Percentiles rank a stretch among this genome's conserved stretches.
Conservation (phyloP, 2,329 filamentous ascomycete genomes). For the Aspergillus ibericus region DNA sequence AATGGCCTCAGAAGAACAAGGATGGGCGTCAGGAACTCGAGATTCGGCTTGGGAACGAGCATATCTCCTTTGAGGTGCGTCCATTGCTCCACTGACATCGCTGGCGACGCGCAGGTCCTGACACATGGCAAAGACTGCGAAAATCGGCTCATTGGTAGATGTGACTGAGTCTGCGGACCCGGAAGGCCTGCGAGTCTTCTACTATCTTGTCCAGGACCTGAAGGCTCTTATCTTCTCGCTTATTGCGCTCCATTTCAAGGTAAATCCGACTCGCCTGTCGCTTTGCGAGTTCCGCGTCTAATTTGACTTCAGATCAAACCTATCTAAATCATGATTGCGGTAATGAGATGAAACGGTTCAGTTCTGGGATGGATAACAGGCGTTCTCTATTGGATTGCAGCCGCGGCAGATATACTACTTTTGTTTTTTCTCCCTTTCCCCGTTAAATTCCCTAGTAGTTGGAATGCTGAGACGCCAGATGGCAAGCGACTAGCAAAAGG, state of each 20-base stretch:
- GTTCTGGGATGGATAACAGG: conserved; percentile 5
- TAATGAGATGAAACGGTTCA: not conserved
- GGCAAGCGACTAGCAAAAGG: not conserved
- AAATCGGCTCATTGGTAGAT: conserved; percentile 95
- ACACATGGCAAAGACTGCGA: conserved; percentile 70
- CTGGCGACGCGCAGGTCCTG: not conserved
- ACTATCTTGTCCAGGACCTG: conserved; percentile 95
- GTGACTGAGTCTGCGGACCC: conserved; percentile 95
- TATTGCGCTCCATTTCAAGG: conserved; percentile 97
- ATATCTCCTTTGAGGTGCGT: conserved; percentile 91
- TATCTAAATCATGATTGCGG: conserved; percentile 38
- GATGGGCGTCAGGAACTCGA: conserved; percentile 96
- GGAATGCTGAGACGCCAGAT: not conserved
- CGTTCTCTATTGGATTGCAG: conserved; percentile 10
- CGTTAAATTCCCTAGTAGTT: not conserved
- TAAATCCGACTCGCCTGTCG: conserved; percentile 29
- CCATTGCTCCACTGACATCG: not conserved
- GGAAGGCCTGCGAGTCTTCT: conserved; percentile 94
- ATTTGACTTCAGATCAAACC: conserved; percentile 50
- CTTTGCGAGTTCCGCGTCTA: not conserved
- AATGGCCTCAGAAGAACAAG: conserved; percentile 99
- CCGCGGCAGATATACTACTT: not conserved
- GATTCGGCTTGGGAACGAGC: conserved; percentile 88
- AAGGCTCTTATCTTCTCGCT: conserved; percentile 96
- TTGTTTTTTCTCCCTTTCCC: not conserved